These are phyloP conservation scores for Favolaschia claudopus DNA, from an alignment of 768 basidiomycete genomes.

Conservation along the genomic window DNA sequence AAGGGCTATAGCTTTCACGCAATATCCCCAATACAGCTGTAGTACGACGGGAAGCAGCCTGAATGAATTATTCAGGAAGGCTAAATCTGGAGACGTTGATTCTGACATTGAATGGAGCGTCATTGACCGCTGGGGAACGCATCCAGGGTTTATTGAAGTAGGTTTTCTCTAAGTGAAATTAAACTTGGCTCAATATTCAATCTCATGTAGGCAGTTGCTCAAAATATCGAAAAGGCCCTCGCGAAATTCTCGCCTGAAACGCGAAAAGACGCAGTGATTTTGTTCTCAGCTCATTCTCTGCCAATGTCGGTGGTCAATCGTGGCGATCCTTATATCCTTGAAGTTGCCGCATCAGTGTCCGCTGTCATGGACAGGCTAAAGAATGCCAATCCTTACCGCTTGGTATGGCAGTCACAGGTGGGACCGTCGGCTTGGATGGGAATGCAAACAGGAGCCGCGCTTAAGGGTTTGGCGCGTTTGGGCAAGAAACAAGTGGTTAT, in stretches of 20 bases:
- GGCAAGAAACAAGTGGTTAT: slow-evolving; percentile 81
- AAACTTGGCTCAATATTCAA: neutral
- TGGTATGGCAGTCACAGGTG: slow-evolving; percentile 98
- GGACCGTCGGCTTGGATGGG: slow-evolving; percentile 99
- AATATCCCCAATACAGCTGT: slow-evolving; percentile 99
- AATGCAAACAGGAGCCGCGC: slow-evolving; percentile 90
- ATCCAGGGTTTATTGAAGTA: slow-evolving; percentile 94
- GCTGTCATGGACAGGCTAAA: slow-evolving; percentile 91
- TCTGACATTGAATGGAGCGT: slow-evolving; percentile 91
- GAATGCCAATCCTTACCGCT: slow-evolving; percentile 84
- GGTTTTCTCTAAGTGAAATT: slow-evolving; percentile 27
- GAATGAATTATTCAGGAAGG: slow-evolving; percentile 85
- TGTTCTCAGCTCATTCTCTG: slow-evolving; percentile 97
- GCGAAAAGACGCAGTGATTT: slow-evolving; percentile 78
- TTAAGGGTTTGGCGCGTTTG: slow-evolving; percentile 84
- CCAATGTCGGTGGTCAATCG: slow-evolving; percentile 99
- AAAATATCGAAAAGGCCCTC: slow-evolving; percentile 85
- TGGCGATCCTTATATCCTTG: slow-evolving; percentile 95
- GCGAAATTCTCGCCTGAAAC: slow-evolving; percentile 75
- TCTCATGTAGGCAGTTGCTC: slow-evolving; percentile 79
- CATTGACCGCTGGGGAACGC: slow-evolving; percentile 97
- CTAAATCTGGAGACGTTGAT: slow-evolving; percentile 66
- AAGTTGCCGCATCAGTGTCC: slow-evolving; percentile 93
- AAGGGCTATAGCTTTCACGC: slow-evolving; percentile 94
- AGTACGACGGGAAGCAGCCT: slow-evolving; percentile 97